phyloP scores from a whole-genome alignment of 805 yeast species.

The Metschnikowia cerradonensis region DNA sequence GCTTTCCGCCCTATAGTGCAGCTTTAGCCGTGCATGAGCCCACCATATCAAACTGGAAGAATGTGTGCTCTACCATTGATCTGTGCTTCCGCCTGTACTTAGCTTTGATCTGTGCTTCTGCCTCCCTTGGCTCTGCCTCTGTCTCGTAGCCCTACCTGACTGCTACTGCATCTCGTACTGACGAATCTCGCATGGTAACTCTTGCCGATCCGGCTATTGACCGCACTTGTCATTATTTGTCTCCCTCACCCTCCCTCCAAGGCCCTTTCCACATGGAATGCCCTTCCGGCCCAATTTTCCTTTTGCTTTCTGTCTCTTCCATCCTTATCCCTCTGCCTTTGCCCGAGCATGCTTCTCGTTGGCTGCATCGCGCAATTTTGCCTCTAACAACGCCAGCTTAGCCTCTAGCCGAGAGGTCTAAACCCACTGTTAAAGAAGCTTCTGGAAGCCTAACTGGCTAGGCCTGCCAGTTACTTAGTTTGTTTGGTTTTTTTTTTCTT shows the following conservation, averaged over 20 bases:
- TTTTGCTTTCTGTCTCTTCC: too few species aligned
- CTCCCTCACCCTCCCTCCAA: too few species aligned
- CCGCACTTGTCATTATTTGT: neutral
- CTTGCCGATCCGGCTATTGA: neutral
- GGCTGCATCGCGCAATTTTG: neutral
- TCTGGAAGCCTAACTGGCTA: neutral
- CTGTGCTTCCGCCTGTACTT: neutral
- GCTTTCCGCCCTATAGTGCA: neutral
- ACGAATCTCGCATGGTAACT: neutral
- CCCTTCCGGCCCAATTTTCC: too few species aligned
- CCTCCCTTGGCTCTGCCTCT: too few species aligned
- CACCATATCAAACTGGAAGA: neutral
- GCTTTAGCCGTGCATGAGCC: constrained; percentile 1
- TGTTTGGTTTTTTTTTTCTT: neutral
- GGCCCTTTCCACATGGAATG: too few species aligned
- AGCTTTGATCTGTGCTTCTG: too few species aligned
- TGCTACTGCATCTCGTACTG: neutral
- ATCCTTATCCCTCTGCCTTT: too few species aligned
- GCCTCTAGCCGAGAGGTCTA: neutral
- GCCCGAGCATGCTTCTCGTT: too few species aligned
- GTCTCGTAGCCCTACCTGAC: neutral
- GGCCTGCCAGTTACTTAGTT: neutral
- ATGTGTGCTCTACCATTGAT: neutral
- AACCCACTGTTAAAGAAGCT: neutral
- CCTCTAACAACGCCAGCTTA: neutral